These are phyloP conservation scores for Calonectria leucothoes DNA, from an alignment of 2,329 filamentous ascomycete species.

Conservation along the genomic window DNA sequence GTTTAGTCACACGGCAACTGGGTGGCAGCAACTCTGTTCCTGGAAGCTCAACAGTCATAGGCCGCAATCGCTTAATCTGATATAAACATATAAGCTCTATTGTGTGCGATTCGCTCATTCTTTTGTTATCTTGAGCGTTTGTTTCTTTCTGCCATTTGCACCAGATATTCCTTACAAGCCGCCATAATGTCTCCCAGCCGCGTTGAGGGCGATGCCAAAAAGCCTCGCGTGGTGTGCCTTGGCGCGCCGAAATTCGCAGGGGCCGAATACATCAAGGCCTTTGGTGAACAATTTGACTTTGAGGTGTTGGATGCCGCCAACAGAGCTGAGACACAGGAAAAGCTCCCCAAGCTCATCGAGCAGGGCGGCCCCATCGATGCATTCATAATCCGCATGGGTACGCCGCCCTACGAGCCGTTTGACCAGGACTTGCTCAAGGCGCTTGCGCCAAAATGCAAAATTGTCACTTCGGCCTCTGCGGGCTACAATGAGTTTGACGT, in stretches of 20 bases:
- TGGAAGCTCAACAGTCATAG: neutral
- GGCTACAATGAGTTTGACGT: slow-evolving; percentile 60
- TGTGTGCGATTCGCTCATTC: neutral
- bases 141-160: neutral
- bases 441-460: slow-evolving; percentile 53
- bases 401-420: slow-evolving; percentile 60
- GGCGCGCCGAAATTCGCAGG: slow-evolving; percentile 51
- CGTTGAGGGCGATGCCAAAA: slow-evolving; percentile 29
- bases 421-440: slow-evolving; percentile 54
- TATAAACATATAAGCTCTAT: neutral
- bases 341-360: slow-evolving; percentile 49
- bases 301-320: slow-evolving; percentile 49
- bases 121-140: too few relatives aligned
- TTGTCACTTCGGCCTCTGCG: slow-evolving; percentile 59
- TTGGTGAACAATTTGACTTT: slow-evolving; percentile 50
- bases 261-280: slow-evolving; percentile 51
- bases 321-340: slow-evolving; percentile 48
- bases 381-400: slow-evolving; percentile 62
- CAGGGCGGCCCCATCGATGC: slow-evolving; percentile 54
- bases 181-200: slow-evolving; percentile 28
- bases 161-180: neutral
- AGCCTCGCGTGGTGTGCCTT: slow-evolving; percentile 54
- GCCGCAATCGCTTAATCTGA: neutral
- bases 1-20: neutral
- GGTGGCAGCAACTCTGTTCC: neutral